Evolutionary conservation across 1,139 yeast species (phyloP).

Genomic region (Hyphopichia pseudoburtonii): DNA sequence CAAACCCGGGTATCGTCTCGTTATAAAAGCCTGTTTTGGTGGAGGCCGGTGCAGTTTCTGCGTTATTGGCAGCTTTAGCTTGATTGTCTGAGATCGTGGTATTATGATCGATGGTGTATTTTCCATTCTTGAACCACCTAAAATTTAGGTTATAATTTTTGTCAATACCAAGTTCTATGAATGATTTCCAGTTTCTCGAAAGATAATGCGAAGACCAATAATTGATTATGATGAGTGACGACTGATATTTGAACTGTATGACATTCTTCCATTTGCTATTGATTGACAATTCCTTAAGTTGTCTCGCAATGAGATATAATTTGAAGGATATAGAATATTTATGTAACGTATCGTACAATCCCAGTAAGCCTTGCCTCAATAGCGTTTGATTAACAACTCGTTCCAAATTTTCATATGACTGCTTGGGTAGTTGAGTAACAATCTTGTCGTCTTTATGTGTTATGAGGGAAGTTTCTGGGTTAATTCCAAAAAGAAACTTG

Average conservation of each 20-base stretch:
- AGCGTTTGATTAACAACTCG: constrained; percentile 57
- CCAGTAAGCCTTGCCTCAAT: constrained; percentile 50
- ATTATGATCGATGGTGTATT: constrained; percentile 23
- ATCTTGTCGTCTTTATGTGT: constrained; percentile 28
- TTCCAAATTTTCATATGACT: constrained; percentile 50
- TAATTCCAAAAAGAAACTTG: constrained; percentile 55
- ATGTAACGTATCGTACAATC: constrained; percentile 67
- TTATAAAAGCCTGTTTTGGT: neutral
- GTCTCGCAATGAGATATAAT: constrained; percentile 66
- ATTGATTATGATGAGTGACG: constrained; percentile 59
- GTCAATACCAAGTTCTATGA: constrained; percentile 67
- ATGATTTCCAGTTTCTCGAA: constrained; percentile 42
- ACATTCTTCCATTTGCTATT: constrained; percentile 63
- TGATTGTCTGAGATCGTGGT: constrained; percentile 4
- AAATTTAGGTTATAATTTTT: constrained; percentile 51
- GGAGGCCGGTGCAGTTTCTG: neutral
- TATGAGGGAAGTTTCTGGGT: constrained; percentile 34
- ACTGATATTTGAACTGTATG: constrained; percentile 63
- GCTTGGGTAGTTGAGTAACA: constrained; percentile 32
- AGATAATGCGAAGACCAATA: constrained; percentile 64
- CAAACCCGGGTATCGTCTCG: constrained; percentile 4
- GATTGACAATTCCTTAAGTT: constrained; percentile 54
- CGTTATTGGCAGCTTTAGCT: neutral
- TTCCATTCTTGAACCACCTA: constrained; percentile 70
- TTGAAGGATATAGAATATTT: constrained; percentile 74